Evolutionary conservation across 352 stramenopile species (phyloP).

Genomic region (Pythium folliculosum): DNA sequence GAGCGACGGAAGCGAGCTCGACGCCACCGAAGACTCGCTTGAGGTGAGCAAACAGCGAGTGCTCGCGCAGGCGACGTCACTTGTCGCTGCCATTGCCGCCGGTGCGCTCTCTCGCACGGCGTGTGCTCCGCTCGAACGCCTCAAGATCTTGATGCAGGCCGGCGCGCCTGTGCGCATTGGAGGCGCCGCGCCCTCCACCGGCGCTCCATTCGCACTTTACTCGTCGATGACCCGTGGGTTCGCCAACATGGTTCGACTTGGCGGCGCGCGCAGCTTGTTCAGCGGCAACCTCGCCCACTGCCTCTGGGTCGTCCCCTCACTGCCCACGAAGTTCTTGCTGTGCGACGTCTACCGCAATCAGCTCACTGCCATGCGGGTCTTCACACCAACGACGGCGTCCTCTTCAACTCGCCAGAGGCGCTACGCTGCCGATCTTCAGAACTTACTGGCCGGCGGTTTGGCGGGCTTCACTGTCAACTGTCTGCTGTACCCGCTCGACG

Average conservation of each 20-base stretch:
- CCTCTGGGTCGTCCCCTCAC: slow-evolving; percentile 78
- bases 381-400: background rate
- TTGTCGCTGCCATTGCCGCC: slow-evolving; percentile 63
- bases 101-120: slow-evolving; percentile 63
- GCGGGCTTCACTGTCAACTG: slow-evolving; percentile 70
- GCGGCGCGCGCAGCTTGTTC: slow-evolving; percentile 62
- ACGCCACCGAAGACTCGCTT: slow-evolving; percentile 29
- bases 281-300: slow-evolving; percentile 83
- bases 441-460: slow-evolving; percentile 64
- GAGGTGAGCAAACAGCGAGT: slow-evolving; percentile 30
- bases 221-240: slow-evolving; percentile 50
- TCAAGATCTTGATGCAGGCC: slow-evolving; percentile 86
- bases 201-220: slow-evolving; percentile 35
- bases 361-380: slow-evolving; percentile 30
- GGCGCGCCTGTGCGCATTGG: slow-evolving; percentile 21
- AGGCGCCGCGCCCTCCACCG: background rate
- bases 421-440: slow-evolving; percentile 46
- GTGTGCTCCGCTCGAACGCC: slow-evolving; percentile 70
- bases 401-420: slow-evolving; percentile 3
- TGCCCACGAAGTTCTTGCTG: slow-evolving; percentile 79
- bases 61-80: slow-evolving; percentile 47
- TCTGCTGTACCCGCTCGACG: slow-evolving; percentile 77
- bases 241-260: slow-evolving; percentile 70
- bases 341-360: slow-evolving; percentile 73
- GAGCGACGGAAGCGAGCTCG: slow-evolving; percentile 17